Percentiles rank a stretch among this genome's conserved stretches.
Evolutionary conservation across 2,329 filamentous ascomycete species (phyloP).

Genomic region (Fusarium heterosporum): DNA sequence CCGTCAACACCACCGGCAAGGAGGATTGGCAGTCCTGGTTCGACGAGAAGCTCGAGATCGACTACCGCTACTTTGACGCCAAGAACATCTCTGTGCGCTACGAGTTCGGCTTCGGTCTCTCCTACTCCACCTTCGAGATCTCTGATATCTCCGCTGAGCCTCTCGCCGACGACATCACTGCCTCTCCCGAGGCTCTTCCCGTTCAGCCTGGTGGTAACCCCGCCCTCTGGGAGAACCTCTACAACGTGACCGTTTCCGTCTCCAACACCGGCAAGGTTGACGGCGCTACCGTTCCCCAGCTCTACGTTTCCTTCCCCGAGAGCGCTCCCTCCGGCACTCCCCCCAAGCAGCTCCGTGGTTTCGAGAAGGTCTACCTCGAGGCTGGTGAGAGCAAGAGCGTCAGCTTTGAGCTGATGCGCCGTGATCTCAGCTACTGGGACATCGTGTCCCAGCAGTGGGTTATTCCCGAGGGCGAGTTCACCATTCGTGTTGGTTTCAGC

Average conservation of each 20-base stretch:
- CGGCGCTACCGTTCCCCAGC: constrained; percentile 65
- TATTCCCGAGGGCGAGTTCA: constrained; percentile 45
- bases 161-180: constrained; percentile 42
- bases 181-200: constrained; percentile 45
- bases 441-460: constrained; percentile 57
- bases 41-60: constrained; percentile 73
- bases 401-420: constrained; percentile 59
- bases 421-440: constrained; percentile 64
- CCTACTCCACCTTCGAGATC: constrained; percentile 72
- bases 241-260: constrained; percentile 59
- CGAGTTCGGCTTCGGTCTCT: constrained; percentile 76
- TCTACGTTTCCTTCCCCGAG: constrained; percentile 63
- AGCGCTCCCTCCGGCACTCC: constrained; percentile 59
- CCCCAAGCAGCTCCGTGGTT: constrained; percentile 61
- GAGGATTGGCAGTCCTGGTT: constrained; percentile 63
- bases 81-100: constrained; percentile 69
- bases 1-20: constrained; percentile 52
- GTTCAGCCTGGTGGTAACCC: constrained; percentile 65
- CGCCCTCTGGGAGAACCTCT: constrained; percentile 65
- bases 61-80: constrained; percentile 75
- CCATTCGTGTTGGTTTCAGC: constrained; percentile 46
- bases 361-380: constrained; percentile 61
- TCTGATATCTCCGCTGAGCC: constrained; percentile 49
- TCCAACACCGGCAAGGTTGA: constrained; percentile 63
- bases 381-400: constrained; percentile 56